A percentile compares a stretch with the other conserved stretches of the same genome.
These are phyloP conservation scores for Gymnopus androsaceus DNA, from an alignment of 1,284 basidiomycete genomes.

Conservation along the genomic window DNA sequence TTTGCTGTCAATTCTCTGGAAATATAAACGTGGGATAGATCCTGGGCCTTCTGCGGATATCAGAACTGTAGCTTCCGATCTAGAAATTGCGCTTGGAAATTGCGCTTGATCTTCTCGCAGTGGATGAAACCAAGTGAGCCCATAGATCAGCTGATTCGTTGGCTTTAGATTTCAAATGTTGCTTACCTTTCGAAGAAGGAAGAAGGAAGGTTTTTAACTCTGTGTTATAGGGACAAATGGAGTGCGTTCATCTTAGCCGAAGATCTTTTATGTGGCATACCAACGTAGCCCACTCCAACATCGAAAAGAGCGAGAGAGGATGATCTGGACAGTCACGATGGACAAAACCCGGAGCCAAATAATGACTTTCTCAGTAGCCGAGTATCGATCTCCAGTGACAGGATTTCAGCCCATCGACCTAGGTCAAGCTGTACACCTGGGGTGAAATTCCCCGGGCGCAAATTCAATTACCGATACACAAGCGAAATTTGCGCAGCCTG, in stretches of 20 bases:
- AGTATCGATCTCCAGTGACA: neutral
- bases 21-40: neutral
- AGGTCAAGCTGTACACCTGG: no score
- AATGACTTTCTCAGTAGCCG: no score
- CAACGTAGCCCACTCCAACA: neutral
- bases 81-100: neutral
- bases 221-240: neutral
- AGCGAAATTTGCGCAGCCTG: no score
- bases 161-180: neutral
- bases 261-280: neutral
- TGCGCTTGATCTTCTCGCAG: neutral
- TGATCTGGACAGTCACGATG: neutral
- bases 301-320: neutral
- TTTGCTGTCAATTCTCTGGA: slow-evolving; percentile 10
- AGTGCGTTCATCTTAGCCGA: neutral
- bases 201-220: neutral
- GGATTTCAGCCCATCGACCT: no score
- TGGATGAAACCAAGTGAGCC: neutral
- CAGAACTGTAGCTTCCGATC: neutral
- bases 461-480: no score
- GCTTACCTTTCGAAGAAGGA: neutral
- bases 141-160: neutral
- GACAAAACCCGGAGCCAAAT: no score
- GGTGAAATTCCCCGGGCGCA: no score
- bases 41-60: neutral